These are phyloP conservation scores for Galeopsis tetrahit DNA, from an alignment of 257 asterid species.

Conservation along the genomic window DNA sequence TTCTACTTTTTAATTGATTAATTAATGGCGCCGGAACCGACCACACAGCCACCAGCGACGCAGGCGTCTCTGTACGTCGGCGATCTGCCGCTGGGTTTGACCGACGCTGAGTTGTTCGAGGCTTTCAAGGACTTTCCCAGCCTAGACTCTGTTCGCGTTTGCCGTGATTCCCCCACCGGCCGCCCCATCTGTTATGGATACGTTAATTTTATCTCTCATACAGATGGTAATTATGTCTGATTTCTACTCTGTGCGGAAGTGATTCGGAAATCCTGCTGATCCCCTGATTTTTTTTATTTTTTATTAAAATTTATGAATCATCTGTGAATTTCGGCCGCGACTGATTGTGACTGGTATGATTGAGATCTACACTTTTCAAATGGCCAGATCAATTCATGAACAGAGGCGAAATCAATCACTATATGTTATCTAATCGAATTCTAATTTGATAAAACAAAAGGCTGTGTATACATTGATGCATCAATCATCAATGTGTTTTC, in stretches of 20 bases:
- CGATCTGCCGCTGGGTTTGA: constrained; percentile 53
- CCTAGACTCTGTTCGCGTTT: constrained; percentile 56
- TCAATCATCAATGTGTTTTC: not conserved
- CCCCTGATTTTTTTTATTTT: constrained; percentile 18
- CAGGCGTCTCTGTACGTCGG: constrained; percentile 63
- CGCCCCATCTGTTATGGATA: constrained; percentile 63
- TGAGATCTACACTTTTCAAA: constrained; percentile 15
- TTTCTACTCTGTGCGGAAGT: not conserved
- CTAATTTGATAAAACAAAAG: not conserved
- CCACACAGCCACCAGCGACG: constrained; percentile 37
- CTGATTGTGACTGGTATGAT: constrained; percentile 21
- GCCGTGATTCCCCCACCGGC: constrained; percentile 56
- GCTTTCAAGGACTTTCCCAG: constrained; percentile 50
- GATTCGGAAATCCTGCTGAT: constrained; percentile 16
- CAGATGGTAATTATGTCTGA: constrained; percentile 42
- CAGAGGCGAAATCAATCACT: not conserved
- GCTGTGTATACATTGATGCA: constrained; percentile 20
- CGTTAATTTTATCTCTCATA: constrained; percentile 51
- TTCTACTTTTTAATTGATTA: not conserved
- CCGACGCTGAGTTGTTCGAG: constrained; percentile 45
- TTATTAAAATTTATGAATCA: constrained; percentile 3
- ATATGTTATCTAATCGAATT: constrained; percentile 1
- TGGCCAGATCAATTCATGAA: constrained; percentile 24
- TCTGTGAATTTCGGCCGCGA: constrained; percentile 29
- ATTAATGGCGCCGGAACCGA: constrained; percentile 46